phyloP scores from a whole-genome alignment of 208 protist species.

The Entamoeba histolytica region DNA sequence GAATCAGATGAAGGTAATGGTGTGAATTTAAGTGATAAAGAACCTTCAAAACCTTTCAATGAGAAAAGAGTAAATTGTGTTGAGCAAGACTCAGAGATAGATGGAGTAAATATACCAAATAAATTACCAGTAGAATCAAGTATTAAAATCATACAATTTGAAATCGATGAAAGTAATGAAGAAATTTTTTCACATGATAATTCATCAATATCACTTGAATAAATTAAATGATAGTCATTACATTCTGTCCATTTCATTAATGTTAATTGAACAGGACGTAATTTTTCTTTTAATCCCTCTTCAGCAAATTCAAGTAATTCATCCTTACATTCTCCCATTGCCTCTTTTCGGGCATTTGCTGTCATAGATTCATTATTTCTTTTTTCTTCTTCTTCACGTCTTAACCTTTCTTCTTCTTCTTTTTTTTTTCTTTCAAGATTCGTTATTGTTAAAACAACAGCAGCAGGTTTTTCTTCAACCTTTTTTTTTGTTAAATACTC shows the following conservation, averaged over 20 bases:
- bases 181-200: too few relatives aligned
- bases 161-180: too few relatives aligned
- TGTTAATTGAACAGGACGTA: not conserved
- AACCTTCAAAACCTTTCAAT: too few relatives aligned
- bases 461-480: not conserved
- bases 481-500: not conserved
- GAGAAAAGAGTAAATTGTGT: too few relatives aligned
- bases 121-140: not conserved
- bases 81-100: too few relatives aligned
- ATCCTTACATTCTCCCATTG: not conserved
- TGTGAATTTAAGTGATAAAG: too few relatives aligned
- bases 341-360: not conserved
- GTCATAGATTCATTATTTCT: not conserved
- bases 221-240: not conserved
- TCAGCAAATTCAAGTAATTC: not conserved
- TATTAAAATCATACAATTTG: not conserved
- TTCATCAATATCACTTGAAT: not conserved
- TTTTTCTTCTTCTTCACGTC: not conserved
- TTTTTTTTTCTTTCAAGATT: not conserved
- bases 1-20: too few relatives aligned
- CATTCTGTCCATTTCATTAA: not conserved
- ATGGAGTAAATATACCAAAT: not conserved
- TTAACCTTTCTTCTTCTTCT: not conserved
- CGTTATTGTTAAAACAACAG: not conserved
- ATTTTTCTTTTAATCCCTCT: not conserved